Evolutionary conservation across 495 filamentous ascomycete species (phyloP).

Genomic region (Bacidia gigantensis): DNA sequence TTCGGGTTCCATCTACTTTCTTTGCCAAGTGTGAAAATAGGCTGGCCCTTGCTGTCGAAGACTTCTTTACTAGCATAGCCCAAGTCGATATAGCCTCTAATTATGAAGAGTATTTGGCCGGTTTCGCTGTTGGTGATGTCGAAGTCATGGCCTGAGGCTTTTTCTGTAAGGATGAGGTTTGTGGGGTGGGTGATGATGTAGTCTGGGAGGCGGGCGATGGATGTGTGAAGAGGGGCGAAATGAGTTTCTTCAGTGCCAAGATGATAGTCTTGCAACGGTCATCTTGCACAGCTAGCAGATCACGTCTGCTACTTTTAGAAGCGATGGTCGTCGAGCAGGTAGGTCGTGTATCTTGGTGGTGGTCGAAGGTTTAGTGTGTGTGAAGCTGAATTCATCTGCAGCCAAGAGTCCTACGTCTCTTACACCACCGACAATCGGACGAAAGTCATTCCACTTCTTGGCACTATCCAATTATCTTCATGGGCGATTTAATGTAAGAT

Average conservation of each 20-base stretch:
- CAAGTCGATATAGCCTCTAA: background rate
- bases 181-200: background rate
- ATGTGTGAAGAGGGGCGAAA: background rate
- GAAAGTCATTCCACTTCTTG: too few relatives aligned
- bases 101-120: background rate
- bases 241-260: background rate
- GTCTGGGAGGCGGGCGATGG: background rate
- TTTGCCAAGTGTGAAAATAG: background rate
- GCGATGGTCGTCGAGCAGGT: too few relatives aligned
- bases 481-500: too few relatives aligned
- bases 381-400: too few relatives aligned
- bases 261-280: too few relatives aligned
- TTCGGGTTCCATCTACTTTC: background rate
- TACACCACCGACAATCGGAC: too few relatives aligned
- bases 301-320: too few relatives aligned
- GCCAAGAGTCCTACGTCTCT: too few relatives aligned
- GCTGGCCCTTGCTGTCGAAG: background rate
- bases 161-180: constrained; percentile 1
- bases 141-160: constrained; percentile 2
- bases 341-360: too few relatives aligned
- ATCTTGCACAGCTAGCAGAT: too few relatives aligned
- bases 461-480: too few relatives aligned
- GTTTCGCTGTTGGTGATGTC: background rate
- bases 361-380: too few relatives aligned
- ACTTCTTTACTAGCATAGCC: background rate